These are phyloP conservation scores for Medicago arabica DNA, from an alignment of 306 rosid genomes.

Conservation along the genomic window DNA sequence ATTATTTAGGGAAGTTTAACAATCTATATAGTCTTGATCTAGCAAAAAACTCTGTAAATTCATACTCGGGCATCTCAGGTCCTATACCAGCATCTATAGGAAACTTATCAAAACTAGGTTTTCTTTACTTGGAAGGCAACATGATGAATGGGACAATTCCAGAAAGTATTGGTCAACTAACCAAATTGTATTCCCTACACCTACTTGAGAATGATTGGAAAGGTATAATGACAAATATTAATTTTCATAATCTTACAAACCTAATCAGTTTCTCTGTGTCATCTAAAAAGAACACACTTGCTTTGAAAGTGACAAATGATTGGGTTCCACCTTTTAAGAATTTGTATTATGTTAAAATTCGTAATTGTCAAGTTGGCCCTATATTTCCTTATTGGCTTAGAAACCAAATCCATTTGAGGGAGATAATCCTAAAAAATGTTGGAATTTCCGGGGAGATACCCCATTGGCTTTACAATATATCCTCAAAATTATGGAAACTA, in stretches of 20 bases:
- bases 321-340: constrained; percentile 16
- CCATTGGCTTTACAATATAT: constrained; percentile 29
- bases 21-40: neutral
- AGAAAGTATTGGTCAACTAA: constrained; percentile 34
- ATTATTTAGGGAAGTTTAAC: constrained; percentile 23
- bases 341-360: neutral
- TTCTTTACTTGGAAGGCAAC: neutral
- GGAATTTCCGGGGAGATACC: constrained; percentile 24
- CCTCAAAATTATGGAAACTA: neutral
- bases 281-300: neutral
- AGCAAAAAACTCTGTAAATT: constrained; percentile 1
- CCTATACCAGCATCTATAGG: constrained; percentile 27
- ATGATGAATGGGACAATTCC: constrained; percentile 30
- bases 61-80: neutral
- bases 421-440: constrained; percentile 1
- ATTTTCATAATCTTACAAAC: constrained; percentile 28
- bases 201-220: constrained; percentile 19
- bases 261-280: neutral
- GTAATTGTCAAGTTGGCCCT: constrained; percentile 22
- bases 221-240: constrained; percentile 25
- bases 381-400: constrained; percentile 32
- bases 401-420: neutral
- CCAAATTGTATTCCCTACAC: neutral
- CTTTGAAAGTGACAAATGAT: constrained; percentile 15
- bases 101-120: constrained; percentile 7